Percentiles rank a stretch among this genome's conserved stretches.
These are phyloP conservation scores for Pseudisothecium myosuroides DNA, from an alignment of 225 moss, liverwort and hornwort genomes.

Conservation along the genomic window DNA sequence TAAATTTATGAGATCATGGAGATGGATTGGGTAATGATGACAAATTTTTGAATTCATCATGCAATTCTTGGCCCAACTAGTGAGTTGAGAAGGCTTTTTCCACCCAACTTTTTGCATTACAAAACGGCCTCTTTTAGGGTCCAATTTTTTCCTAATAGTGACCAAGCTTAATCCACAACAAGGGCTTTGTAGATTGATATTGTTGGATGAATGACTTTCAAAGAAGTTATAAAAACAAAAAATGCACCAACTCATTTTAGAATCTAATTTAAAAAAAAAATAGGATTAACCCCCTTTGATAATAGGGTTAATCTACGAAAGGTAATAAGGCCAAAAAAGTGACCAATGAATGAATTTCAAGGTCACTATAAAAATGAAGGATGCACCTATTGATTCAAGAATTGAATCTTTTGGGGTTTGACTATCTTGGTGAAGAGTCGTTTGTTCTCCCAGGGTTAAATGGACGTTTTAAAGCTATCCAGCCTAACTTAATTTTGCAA, in stretches of 20 bases:
- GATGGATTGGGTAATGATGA: no score
- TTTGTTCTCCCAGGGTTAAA: not conserved
- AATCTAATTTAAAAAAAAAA: no score
- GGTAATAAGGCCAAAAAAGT: not conserved
- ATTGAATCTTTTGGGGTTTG: not conserved
- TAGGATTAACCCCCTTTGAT: accelerated
- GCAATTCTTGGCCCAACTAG: no score
- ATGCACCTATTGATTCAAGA: not conserved
- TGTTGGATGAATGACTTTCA: not conserved
- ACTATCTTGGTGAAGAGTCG: not conserved
- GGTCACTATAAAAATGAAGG: not conserved
- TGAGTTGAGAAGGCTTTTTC: no score
- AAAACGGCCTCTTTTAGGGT: no score
- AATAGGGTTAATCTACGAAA: not conserved
- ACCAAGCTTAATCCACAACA: not conserved
- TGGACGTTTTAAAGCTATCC: no score
- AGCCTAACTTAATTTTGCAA: no score
- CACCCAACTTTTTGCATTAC: no score
- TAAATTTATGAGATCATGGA: no score
- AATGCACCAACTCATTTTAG: not conserved
- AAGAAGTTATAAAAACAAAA: not conserved
- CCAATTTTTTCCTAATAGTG: no score
- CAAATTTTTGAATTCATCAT: no score
- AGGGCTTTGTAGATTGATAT: not conserved
- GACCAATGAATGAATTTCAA: not conserved